Conservation (phyloP, 2,329 filamentous ascomycete species). For the Ceratocystiopsis minuta region DNA sequence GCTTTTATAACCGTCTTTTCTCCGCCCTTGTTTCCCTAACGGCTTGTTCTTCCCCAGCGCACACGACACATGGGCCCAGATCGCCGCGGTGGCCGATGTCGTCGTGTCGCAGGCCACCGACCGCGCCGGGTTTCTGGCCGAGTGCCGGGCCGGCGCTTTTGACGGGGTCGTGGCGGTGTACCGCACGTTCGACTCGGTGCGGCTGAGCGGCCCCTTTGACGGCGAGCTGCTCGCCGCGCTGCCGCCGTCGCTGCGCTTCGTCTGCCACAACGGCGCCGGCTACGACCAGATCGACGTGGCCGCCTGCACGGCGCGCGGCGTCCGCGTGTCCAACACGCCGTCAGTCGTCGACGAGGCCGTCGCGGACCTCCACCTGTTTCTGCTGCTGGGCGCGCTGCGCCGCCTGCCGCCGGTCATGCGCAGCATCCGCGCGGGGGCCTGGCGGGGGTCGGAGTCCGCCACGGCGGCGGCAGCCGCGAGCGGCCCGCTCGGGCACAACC, state of each 20-base stretch:
- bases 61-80: conserved; percentile 41
- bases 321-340: conserved; percentile 68
- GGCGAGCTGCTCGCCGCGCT: conserved; percentile 45
- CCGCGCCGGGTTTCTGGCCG: conserved; percentile 6
- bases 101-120: conserved; percentile 19
- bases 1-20: not conserved
- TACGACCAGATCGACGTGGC: conserved; percentile 68
- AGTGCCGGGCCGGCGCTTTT: conserved; percentile 7
- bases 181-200: conserved; percentile 50
- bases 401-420: conserved; percentile 52
- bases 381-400: conserved; percentile 63
- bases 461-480: not conserved
- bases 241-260: conserved; percentile 34
- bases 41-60: conserved; percentile 28
- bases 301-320: conserved; percentile 47
- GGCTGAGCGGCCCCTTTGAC: conserved; percentile 52
- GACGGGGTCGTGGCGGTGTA: conserved; percentile 7
- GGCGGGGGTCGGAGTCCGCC: conserved; percentile 34
- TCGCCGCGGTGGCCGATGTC: conserved; percentile 46
- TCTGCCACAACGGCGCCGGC: conserved; percentile 54
- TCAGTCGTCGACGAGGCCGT: conserved; percentile 67
- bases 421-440: conserved; percentile 46
- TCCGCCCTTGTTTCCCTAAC: no score
- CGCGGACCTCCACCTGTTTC: conserved; percentile 63
- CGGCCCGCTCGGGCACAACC: conserved; percentile 47